Evolutionary conservation across 257 asterid species (phyloP).

Genomic region (Scutellaria galericulata): DNA sequence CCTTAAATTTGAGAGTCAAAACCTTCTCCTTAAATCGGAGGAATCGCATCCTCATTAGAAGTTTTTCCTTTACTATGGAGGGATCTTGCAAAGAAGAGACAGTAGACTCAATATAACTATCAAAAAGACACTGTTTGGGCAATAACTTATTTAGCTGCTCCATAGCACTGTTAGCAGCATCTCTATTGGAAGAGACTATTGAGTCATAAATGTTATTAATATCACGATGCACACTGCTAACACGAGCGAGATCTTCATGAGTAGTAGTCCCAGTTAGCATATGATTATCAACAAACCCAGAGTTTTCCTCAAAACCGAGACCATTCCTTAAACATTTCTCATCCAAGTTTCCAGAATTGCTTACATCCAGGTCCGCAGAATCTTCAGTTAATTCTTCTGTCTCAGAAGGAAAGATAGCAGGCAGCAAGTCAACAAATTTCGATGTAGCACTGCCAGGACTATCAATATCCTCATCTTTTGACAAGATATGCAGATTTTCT

Average conservation of each 20-base stretch:
- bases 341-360: slow-evolving; percentile 38
- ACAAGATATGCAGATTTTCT: slow-evolving; percentile 37
- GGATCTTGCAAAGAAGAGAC: slow-evolving; percentile 44
- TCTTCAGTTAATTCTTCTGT: slow-evolving; percentile 37
- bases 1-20: slow-evolving; percentile 65
- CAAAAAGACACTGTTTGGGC: slow-evolving; percentile 36
- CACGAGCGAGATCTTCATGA: slow-evolving; percentile 33
- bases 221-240: slow-evolving; percentile 31
- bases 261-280: slow-evolving; percentile 26
- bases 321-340: slow-evolving; percentile 37
- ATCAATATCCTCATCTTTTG: slow-evolving; percentile 61
- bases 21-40: slow-evolving; percentile 71
- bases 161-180: slow-evolving; percentile 46
- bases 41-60: slow-evolving; percentile 49
- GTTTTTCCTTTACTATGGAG: slow-evolving; percentile 45
- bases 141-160: slow-evolving; percentile 61
- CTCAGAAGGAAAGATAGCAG: slow-evolving; percentile 35
- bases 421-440: slow-evolving; percentile 50
- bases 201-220: slow-evolving; percentile 42
- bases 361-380: slow-evolving; percentile 33
- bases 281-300: slow-evolving; percentile 25
- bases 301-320: slow-evolving; percentile 31
- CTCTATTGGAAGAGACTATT: slow-evolving; percentile 66
- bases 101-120: slow-evolving; percentile 41
- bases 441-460: slow-evolving; percentile 78